phyloP scores from a whole-genome alignment of 805 yeast species.

The Isabelozyma gotoi region DNA sequence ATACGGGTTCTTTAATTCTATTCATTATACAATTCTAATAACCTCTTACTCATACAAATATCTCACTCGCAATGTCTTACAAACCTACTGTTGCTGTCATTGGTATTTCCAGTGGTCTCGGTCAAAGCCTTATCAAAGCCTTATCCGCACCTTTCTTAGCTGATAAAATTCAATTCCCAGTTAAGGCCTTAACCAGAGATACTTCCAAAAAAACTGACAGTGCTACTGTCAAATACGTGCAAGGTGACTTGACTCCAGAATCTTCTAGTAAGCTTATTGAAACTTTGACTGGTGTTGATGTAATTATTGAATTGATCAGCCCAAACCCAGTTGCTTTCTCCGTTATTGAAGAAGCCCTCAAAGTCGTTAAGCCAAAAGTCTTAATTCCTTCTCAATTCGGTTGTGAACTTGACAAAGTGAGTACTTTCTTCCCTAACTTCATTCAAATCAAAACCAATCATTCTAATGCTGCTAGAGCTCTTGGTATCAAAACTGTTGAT shows the following conservation, averaged over 20 bases:
- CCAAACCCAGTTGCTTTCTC: slow-evolving; percentile 27
- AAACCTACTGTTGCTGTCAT: slow-evolving; percentile 45
- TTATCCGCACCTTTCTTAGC: slow-evolving; percentile 43
- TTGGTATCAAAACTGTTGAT: slow-evolving; percentile 50
- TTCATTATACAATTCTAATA: background rate
- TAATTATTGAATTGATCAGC: slow-evolving; percentile 47
- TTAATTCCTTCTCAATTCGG: slow-evolving; percentile 67
- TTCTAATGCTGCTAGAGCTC: slow-evolving; percentile 35
- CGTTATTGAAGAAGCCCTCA: slow-evolving; percentile 38
- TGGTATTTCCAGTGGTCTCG: slow-evolving; percentile 55
- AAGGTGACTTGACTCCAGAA: slow-evolving; percentile 26
- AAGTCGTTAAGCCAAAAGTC: slow-evolving; percentile 44
- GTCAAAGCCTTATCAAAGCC: slow-evolving; percentile 47
- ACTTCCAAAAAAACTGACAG: slow-evolving; percentile 26
- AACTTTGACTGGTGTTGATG: slow-evolving; percentile 49
- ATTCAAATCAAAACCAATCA: slow-evolving; percentile 33
- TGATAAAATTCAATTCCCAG: slow-evolving; percentile 44
- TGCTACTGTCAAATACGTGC: slow-evolving; percentile 39
- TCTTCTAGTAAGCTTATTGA: slow-evolving; percentile 26
- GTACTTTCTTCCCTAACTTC: slow-evolving; percentile 32
- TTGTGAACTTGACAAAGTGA: slow-evolving; percentile 32
- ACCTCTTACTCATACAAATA: no score
- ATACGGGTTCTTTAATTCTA: background rate
- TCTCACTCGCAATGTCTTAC: slow-evolving; percentile 7
- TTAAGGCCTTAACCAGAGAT: slow-evolving; percentile 51